Base-by-base conservation (phyloP, 2,329 filamentous ascomycete species). In the Pyrenochaeta sp. region DNA sequence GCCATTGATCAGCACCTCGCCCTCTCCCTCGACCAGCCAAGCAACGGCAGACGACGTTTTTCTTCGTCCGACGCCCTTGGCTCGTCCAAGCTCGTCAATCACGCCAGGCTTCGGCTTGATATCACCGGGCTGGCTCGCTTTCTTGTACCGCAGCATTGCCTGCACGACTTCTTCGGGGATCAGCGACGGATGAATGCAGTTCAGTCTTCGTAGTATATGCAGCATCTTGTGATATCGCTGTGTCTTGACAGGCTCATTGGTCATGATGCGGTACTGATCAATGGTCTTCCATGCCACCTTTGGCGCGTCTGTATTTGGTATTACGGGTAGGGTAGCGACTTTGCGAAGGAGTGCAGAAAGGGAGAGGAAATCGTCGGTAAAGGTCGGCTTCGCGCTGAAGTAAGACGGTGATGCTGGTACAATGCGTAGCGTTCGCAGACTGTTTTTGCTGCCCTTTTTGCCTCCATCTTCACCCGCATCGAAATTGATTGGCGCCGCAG, bases 371-470 rank as follows among this genome's bases (percentile, higher is more conserved):
- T 90, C 85, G 78, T 99, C 95, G 77, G 89, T 95, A 81, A 97
- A 97, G 49, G 84, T 82, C 1, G 93, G 90, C 56, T 89, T 89
- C 46, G 89, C 89, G 46, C 92, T 93, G 81, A 98, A 99, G 79
- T 99, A 99, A n/a, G 94, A 95, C 2, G 91, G 88, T 31, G 93
- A 97, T 21, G 84, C 83, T 17, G 95, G 95, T 31, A 97, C 81
- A 18, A 96, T 81, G 61, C 95, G 91, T 47, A 90, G 66, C 20
- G 64, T 72, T 41, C 63, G 55, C 36, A 80, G 66, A 2, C 72
- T 39, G 17, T 44, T 44, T 15, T 52, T 52, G 44, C 44, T 54
- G 30, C 45, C 58, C 44, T 35, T 57, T 20, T 58, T 56, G n/a
- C 56, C 55, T n/a, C 56, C 49, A 6, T 49, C 56, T n/a, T 43